These are phyloP conservation scores for Cyclocybe cylindracea DNA, from an alignment of 768 basidiomycete species.

Conservation along the genomic window DNA sequence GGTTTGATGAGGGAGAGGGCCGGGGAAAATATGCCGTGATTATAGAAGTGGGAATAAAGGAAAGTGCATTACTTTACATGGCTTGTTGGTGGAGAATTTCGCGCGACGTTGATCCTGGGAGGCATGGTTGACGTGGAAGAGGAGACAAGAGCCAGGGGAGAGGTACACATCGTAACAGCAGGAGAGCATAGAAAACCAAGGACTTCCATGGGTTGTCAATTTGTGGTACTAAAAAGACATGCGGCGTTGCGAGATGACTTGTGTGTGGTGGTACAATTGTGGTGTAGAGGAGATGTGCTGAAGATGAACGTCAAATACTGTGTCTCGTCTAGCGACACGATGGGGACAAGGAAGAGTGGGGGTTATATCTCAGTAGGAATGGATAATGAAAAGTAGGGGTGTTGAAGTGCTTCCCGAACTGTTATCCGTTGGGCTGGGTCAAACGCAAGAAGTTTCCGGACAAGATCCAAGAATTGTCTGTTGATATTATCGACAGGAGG, in stretches of 20 bases:
- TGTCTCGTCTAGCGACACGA: conserved; percentile 17
- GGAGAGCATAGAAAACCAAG: conserved; percentile 21
- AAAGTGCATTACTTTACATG: background rate
- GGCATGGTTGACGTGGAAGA: conserved; percentile 2
- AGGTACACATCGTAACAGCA: conserved; percentile 20
- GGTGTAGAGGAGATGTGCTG: conserved; percentile 22
- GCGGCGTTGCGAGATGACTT: conserved; percentile 12
- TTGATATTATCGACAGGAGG: conserved; percentile 74
- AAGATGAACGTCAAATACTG: conserved; percentile 22
- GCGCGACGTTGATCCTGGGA: conserved; percentile 1
- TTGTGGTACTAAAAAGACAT: conserved; percentile 24
- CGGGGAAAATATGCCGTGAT: background rate
- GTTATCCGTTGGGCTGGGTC: conserved; percentile 88
- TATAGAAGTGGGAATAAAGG: no score
- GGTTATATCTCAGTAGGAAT: conserved; percentile 69
- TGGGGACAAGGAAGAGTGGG: conserved; percentile 2
- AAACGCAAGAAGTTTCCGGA: conserved; percentile 84
- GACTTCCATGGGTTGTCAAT: conserved; percentile 24
- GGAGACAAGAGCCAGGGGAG: conserved; percentile 4
- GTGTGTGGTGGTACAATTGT: conserved; percentile 29
- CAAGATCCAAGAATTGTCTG: conserved; percentile 83
- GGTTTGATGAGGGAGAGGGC: conserved; percentile 8
- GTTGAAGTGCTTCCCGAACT: conserved; percentile 84
- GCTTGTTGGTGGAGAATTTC: background rate
- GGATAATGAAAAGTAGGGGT: conserved; percentile 79